Conservation (phyloP, 352 stramenopile species). For the Phytophthora podocarpi region DNA sequence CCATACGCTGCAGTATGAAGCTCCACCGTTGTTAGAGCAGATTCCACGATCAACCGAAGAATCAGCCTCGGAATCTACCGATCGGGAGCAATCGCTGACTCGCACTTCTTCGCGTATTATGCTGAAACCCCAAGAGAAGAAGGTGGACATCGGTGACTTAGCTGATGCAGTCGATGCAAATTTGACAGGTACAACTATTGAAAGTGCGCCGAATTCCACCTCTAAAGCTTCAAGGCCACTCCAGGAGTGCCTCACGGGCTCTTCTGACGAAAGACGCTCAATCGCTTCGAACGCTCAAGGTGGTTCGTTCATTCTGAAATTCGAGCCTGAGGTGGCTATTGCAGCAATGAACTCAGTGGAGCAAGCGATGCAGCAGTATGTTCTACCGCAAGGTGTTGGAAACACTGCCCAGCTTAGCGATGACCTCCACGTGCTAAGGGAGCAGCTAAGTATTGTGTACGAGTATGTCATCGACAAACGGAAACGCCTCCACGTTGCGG, state of each 20-base stretch:
- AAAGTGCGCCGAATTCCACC: conserved; percentile 18
- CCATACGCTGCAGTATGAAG: conserved; percentile 31
- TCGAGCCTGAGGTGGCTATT: conserved; percentile 61
- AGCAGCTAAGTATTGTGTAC: conserved; percentile 71
- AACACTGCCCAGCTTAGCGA: conserved; percentile 45
- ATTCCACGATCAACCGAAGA: conserved; percentile 22
- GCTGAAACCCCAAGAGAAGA: conserved; percentile 36
- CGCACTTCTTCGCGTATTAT: conserved; percentile 39
- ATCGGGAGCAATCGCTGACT: conserved; percentile 15
- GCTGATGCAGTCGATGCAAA: conserved; percentile 40
- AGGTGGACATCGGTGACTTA: conserved; percentile 39
- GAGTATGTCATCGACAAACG: conserved; percentile 72
- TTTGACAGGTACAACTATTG: conserved; percentile 17
- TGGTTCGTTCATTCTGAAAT: conserved; percentile 55
- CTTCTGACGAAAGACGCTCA: conserved; percentile 57
- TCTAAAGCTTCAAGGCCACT: conserved; percentile 27
- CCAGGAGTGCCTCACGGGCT: conserved; percentile 26
- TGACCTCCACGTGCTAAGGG: conserved; percentile 63
- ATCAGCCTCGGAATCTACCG: conserved; percentile 8
- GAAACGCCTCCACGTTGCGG: conserved; percentile 63
- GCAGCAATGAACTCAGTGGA: conserved; percentile 68
- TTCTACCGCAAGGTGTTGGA: conserved; percentile 41
- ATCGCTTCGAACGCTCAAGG: conserved; percentile 43
- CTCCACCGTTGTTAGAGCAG: conserved; percentile 6
- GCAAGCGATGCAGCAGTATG: conserved; percentile 54